These are phyloP conservation scores for Penicillium sp. DNA, from an alignment of 2,329 filamentous ascomycete genomes.

Conservation along the genomic window DNA sequence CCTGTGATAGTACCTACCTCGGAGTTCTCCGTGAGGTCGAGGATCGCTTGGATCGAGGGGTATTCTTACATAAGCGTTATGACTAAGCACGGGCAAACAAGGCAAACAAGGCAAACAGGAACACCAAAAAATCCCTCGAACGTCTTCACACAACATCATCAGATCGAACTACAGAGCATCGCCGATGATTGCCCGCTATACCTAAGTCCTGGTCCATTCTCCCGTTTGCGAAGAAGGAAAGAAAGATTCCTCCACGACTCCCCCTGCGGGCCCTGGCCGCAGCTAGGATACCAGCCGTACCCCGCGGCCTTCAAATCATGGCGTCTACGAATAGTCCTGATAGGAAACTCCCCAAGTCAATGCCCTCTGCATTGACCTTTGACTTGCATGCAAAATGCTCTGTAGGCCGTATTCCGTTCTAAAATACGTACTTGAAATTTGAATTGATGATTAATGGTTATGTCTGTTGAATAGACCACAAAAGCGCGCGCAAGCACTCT, in stretches of 20 bases:
- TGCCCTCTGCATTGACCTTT: slow-evolving; percentile 66
- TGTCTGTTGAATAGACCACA: slow-evolving; percentile 63
- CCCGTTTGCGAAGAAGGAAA: not conserved
- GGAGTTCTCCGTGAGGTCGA: not conserved
- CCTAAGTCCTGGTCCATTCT: not conserved
- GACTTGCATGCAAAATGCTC: slow-evolving; percentile 76
- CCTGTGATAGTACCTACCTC: too few species aligned
- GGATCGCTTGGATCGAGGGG: not conserved
- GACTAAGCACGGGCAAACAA: slow-evolving; percentile 11
- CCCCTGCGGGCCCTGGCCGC: not conserved
- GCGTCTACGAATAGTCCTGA: slow-evolving; percentile 12
- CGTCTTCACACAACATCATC: not conserved
- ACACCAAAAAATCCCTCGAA: not conserved
- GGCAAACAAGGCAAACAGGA: slow-evolving; percentile 17
- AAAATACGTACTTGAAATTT: not conserved
- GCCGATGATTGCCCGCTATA: too few species aligned
- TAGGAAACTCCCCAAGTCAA: slow-evolving; percentile 24
- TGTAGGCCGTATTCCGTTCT: slow-evolving; percentile 47
- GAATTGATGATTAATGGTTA: not conserved
- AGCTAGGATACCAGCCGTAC: slow-evolving; percentile 1
- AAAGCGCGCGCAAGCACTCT: slow-evolving; percentile 87
- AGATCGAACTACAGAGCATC: not conserved
- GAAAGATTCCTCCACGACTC: not conserved
- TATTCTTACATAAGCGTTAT: slow-evolving; percentile 9
- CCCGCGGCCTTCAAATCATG: slow-evolving; percentile 24